A percentile compares a stretch with the other conserved stretches of the same genome.
Conservation (phyloP, 176 grass and related monocot species). For the Zizania latifolia region DNA sequence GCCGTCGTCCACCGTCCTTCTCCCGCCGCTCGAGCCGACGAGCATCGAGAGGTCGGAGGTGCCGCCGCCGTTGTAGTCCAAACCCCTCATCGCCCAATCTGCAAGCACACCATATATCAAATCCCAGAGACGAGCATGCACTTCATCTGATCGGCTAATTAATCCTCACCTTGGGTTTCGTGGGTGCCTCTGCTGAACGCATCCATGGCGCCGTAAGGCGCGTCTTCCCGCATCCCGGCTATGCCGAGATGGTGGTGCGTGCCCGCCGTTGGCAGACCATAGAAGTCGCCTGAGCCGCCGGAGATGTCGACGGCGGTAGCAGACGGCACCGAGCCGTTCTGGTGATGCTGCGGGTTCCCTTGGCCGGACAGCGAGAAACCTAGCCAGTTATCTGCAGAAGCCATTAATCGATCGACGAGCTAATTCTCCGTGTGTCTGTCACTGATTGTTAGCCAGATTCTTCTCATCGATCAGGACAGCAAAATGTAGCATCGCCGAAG, state of each 20-base stretch:
- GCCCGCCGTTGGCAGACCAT: conserved; percentile 24
- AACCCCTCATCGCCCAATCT: conserved; percentile 87
- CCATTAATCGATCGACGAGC: conserved; percentile 21
- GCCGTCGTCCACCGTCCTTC: conserved; percentile 27
- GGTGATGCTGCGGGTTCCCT: conserved; percentile 48
- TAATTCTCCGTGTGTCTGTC: not conserved
- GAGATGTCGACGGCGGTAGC: conserved; percentile 30
- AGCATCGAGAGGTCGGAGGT: conserved; percentile 87
- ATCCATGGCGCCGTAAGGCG: conserved; percentile 47
- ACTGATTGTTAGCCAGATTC: not conserved
- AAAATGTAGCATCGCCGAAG: conserved; percentile 16
- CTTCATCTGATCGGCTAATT: not conserved
- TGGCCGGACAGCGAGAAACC: conserved; percentile 66
- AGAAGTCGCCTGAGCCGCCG: conserved; percentile 39
- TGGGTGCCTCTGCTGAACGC: conserved; percentile 33
- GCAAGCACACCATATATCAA: conserved; percentile 36
- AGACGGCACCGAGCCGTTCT: conserved; percentile 23
- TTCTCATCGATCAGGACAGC: conserved; percentile 16
- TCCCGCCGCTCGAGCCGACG: conserved; percentile 69
- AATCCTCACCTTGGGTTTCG: conserved; percentile 44
- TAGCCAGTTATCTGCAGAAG: conserved; percentile 67
- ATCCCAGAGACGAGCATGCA: not conserved
- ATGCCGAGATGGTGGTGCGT: conserved; percentile 14
- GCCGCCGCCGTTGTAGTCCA: conserved; percentile 52
- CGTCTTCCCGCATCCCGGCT: not conserved